Conservation (phyloP, 371 early-diverging fungal species). For the Mucor lusitanicus region DNA sequence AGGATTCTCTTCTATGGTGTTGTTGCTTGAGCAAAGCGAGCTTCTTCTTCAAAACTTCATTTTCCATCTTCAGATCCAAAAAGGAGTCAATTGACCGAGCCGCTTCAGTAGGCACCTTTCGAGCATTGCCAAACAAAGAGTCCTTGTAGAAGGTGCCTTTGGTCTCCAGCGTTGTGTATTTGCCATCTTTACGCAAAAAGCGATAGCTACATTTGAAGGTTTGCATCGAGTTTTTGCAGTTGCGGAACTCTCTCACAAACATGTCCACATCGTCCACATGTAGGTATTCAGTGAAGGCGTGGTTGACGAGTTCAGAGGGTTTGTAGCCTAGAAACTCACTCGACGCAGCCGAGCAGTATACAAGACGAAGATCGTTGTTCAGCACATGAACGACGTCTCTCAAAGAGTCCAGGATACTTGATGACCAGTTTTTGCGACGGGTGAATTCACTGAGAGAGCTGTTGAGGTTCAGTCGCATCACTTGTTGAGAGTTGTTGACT, state of each 20-base stretch:
- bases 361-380: constrained; percentile 14
- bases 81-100: constrained; percentile 39
- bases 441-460: constrained; percentile 35
- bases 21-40: constrained; percentile 3
- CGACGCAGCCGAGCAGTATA: constrained; percentile 36
- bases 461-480: not conserved
- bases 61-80: constrained; percentile 48
- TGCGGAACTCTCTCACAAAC: constrained; percentile 24
- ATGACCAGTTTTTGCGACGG: constrained; percentile 50
- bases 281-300: constrained; percentile 20
- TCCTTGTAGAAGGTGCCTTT: constrained; percentile 35
- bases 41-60: constrained; percentile 36
- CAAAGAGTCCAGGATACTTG: constrained; percentile 50
- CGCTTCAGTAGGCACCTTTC: constrained; percentile 37
- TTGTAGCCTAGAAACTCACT: constrained; percentile 51
- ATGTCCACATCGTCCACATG: constrained; percentile 31
- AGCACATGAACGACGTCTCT: constrained; percentile 44
- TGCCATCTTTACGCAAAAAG: constrained; percentile 45
- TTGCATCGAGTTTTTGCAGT: constrained; percentile 5
- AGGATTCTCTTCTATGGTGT: not conserved
- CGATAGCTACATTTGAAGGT: constrained; percentile 30
- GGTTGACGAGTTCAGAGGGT: constrained; percentile 28
- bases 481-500: not conserved
- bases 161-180: constrained; percentile 41
- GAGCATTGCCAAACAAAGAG: constrained; percentile 42